A percentile compares a stretch with the other conserved stretches of the same genome.
These are phyloP conservation scores for Lactarius sp. DNA, from an alignment of 768 basidiomycete genomes.

Conservation along the genomic window DNA sequence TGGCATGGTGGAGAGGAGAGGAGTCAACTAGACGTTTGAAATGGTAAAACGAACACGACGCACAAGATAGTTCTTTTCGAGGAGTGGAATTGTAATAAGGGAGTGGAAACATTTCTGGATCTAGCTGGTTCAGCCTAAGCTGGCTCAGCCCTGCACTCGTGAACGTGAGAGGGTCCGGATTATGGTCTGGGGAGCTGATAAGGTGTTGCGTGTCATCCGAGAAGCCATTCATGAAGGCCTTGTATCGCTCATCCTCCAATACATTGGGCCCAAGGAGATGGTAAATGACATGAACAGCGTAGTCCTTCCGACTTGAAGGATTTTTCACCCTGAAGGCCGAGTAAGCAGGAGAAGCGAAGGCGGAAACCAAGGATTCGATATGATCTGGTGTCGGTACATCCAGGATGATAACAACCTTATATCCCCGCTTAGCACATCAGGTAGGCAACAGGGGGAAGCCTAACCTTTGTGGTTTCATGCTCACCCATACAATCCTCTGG, in stretches of 20 bases:
- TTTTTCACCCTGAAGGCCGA: slow-evolving; percentile 43
- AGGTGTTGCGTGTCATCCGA: slow-evolving; percentile 64
- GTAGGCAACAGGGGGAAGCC: slow-evolving; percentile 11
- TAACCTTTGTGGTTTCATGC: slow-evolving; percentile 45
- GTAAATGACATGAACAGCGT: slow-evolving; percentile 51
- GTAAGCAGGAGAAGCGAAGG: slow-evolving; percentile 47
- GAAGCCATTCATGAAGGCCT: slow-evolving; percentile 67
- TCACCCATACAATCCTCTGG: slow-evolving; percentile 60
- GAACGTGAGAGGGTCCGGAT: slow-evolving; percentile 65
- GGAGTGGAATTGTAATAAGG: slow-evolving; percentile 49
- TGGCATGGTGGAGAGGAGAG: background rate
- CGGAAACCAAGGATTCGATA: slow-evolving; percentile 46
- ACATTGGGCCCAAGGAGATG: slow-evolving; percentile 72
- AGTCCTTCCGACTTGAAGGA: slow-evolving; percentile 38
- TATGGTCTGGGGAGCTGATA: slow-evolving; percentile 59
- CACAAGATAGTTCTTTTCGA: slow-evolving; percentile 37
- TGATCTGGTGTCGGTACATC: slow-evolving; percentile 64
- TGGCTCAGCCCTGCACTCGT: slow-evolving; percentile 69
- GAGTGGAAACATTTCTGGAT: slow-evolving; percentile 65
- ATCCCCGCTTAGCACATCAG: slow-evolving; percentile 3
- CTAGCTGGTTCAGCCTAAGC: slow-evolving; percentile 65
- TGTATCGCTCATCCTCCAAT: slow-evolving; percentile 63
- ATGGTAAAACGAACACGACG: background rate
- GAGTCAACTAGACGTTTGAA: background rate
- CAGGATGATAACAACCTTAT: slow-evolving; percentile 58